Percentiles rank a stretch among this genome's conserved stretches.
Conservation (phyloP, 495 filamentous ascomycete species). For the Aspergillus diversus region DNA sequence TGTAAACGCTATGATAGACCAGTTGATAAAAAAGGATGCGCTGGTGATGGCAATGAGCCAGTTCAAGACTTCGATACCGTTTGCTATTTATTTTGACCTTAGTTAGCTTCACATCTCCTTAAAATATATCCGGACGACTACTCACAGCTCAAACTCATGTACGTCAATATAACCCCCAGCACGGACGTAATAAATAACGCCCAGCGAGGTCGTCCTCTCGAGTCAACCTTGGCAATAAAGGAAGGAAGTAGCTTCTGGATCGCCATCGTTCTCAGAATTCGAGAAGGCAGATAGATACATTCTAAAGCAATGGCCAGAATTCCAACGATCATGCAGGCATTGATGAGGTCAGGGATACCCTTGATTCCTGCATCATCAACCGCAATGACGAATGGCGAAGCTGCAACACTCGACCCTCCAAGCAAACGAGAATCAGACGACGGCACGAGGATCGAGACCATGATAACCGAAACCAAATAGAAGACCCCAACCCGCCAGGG, state of each 20-base stretch:
- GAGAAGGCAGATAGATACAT: conserved; percentile 19
- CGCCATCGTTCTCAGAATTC: conserved; percentile 18
- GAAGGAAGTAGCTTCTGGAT: conserved; percentile 13
- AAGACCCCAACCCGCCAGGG: conserved; percentile 29
- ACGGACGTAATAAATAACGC: conserved; percentile 12
- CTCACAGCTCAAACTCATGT: conserved; percentile 20
- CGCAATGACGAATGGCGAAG: conserved; percentile 21
- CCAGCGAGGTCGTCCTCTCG: conserved; percentile 17
- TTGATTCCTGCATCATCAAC: conserved; percentile 17
- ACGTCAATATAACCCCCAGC: conserved; percentile 9
- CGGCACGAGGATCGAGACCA: conserved; percentile 16
- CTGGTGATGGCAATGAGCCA: conserved; percentile 22
- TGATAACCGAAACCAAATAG: conserved; percentile 10
- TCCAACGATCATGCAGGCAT: conserved; percentile 17
- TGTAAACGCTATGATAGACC: conserved; percentile 20
- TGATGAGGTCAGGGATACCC: conserved; percentile 15
- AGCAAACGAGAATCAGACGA: conserved; percentile 13
- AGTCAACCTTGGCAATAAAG: conserved; percentile 15
- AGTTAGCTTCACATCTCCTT: background rate
- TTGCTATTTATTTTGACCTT: background rate
- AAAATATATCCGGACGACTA: background rate
- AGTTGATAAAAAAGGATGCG: conserved; percentile 24
- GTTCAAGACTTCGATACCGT: conserved; percentile 18
- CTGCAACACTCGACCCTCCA: conserved; percentile 12
- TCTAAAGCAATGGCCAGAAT: conserved; percentile 16